phyloP scores from a whole-genome alignment of 202 grass and related monocot species.

The Alloteropsis angusta region DNA sequence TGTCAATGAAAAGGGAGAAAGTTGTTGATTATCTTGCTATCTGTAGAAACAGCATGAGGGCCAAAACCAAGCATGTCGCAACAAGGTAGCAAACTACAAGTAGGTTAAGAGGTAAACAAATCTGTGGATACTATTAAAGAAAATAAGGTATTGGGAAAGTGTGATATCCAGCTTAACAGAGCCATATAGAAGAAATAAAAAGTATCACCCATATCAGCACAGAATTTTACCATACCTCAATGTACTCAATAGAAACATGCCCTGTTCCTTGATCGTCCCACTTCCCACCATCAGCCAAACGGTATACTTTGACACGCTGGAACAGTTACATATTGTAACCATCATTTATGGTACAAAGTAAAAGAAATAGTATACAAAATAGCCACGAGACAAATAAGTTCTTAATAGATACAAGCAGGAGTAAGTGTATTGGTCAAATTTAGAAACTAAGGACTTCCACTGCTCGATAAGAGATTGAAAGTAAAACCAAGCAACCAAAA shows the following conservation, averaged over 20 bases:
- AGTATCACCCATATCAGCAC: not conserved
- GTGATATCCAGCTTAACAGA: not conserved
- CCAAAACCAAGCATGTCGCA: not conserved
- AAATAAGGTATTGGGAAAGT: not conserved
- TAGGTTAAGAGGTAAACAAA: not conserved
- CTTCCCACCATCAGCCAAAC: conserved; percentile 78
- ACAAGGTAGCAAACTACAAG: not conserved
- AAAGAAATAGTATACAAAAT: conserved; percentile 3
- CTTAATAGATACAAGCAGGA: conserved; percentile 2
- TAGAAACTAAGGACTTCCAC: not conserved
- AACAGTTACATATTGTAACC: conserved; percentile 20
- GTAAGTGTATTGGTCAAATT: conserved; percentile 4
- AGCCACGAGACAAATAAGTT: not conserved
- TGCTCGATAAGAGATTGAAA: not conserved
- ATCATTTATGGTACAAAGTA: not conserved
- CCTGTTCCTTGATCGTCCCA: conserved; percentile 98
- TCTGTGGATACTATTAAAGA: not conserved
- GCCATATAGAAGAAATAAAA: not conserved
- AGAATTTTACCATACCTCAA: conserved; percentile 43
- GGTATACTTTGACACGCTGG: conserved; percentile 94
- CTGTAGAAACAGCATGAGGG: not conserved
- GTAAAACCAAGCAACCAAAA: not conserved
- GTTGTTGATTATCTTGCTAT: not conserved
- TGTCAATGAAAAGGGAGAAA: not conserved
- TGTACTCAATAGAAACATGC: conserved; percentile 78